Base-by-base conservation (phyloP, 1,284 basidiomycete species). In the Naganishia albida region DNA sequence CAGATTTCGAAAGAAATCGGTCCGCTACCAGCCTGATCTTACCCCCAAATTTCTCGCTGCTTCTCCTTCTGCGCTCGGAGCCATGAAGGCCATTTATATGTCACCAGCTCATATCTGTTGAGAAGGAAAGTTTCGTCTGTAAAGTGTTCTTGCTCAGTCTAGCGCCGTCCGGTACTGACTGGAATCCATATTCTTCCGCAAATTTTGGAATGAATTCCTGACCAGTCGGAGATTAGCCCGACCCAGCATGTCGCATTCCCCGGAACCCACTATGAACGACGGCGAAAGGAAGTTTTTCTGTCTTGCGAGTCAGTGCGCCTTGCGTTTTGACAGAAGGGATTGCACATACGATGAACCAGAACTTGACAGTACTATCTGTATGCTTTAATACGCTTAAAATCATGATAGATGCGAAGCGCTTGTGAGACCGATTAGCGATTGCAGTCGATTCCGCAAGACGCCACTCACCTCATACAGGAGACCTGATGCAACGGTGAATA, bases 41-140 rank as follows among this genome's bases (percentile, higher is more conserved):
- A 73, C n/a, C 91, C 96, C 95, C 95, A 99, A 72, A 99, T 99
- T 65, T 93, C 90, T 23, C 95, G 85, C 78, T 99, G 95, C 78
- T 99, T 99, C 80, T 99, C 95, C 64, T 87, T 93, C 77, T 98
- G 95, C 12, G 86, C 85, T n/a, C 93, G 88, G 15, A 99, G 83
- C 95, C 95, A 99, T 2, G 89, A 89, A 0, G 95, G 96, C 95
- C 95, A 99, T 74, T 96, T 97, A 82, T 98, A 99, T 0, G 95
- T 98, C 64, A 99, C 90, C 13, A 99, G 84, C 75, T 98, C 94
- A 76, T 97, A 80, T 23, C 67, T 68, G 25, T 7, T 38, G 13
- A 42, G 39, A 39, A 50, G 25, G 48, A 34, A 13, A 20, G 30
- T 48, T 23, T 43, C 4, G 18, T 48, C 18, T 12, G 10, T 18